Evolutionary conservation across 176 grass and related monocot genomes (phyloP), one percentile per base, ranked within the genome.

Genomic region (Avena sativa): DNA sequence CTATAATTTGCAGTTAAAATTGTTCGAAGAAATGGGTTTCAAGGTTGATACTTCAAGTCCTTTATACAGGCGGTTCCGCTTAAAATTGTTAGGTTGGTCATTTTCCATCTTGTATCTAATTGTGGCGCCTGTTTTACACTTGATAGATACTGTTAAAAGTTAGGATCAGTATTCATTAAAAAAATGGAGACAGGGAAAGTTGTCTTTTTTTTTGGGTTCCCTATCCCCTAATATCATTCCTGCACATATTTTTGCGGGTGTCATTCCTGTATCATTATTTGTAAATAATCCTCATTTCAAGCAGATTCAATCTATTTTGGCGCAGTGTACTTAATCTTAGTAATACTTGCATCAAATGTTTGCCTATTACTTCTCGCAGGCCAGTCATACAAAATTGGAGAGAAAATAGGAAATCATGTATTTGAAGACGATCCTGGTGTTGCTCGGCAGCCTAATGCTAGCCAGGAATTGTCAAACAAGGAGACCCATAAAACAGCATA

Each of bases 11-110:
- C 92, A 97, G 94, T 82, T 97, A 81, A 94, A 94, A 87, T 78
- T 95, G 16, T 98, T 98, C 86, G 93, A 95, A 92, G 96, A 95
- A 94, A 98, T 94, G 93, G 87, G 92, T 25, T 98, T 95, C 76
- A 95, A 85, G 84, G 92, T 95, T 85, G 88, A 98, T 38, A 92
- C 93, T 81, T 87, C 92, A 70, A 92, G 80, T 82, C 84, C 96
- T 81, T 85, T 92, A 8, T 98, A 98, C 88, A 94, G 93, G 90
- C 90, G 66, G 9, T 95, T 98, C 87, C 93, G 93, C 71, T 91
- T 98, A 74, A 95, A 98, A 87, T 59, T 95, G 83, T 74, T 98
- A 87, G 93, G 91, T 98, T 84, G 78, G 91, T 85, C 61, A 62
- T 79, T 6, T 71, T 80, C 43, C 50, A 80, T 53, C 64, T 76